Conservation (phyloP, 768 basidiomycete species). For the Auriculariales sp. region DNA sequence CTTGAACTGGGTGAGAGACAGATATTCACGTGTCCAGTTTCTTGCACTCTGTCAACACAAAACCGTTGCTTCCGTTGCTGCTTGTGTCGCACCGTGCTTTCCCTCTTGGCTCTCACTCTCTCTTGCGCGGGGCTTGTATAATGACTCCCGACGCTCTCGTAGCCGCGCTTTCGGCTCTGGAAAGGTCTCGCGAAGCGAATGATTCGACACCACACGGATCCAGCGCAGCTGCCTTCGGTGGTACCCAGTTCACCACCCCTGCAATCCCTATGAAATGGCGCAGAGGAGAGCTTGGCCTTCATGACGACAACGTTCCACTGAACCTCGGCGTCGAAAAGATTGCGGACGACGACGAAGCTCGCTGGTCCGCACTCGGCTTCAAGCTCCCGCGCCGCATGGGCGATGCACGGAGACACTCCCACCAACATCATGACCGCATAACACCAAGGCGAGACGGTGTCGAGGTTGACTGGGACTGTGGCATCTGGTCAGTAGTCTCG, state of each 20-base stretch:
- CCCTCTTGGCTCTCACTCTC: too few species aligned
- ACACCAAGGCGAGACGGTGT: not conserved
- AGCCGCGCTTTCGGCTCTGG: not conserved
- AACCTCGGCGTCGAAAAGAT: constrained; percentile 1
- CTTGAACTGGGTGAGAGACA: too few species aligned
- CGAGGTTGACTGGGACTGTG: constrained; percentile 1
- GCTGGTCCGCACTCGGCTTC: not conserved
- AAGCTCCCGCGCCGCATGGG: not conserved
- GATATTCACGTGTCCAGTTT: too few species aligned
- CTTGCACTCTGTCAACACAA: too few species aligned
- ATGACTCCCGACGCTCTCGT: not conserved
- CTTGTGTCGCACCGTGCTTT: too few species aligned
- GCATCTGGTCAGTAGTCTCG: not conserved
- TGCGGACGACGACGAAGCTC: not conserved
- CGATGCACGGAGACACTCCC: not conserved
- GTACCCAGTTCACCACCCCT: not conserved
- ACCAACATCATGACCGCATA: not conserved
- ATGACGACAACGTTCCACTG: not conserved
- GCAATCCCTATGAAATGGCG: not conserved
- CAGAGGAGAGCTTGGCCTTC: not conserved
- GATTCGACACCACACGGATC: not conserved
- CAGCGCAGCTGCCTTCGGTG: not conserved
- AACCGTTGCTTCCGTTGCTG: too few species aligned
- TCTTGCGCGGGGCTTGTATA: too few species aligned
- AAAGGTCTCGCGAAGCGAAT: not conserved